Evolutionary conservation across 1,284 basidiomycete species (phyloP), one percentile per base, ranked within the genome.

Genomic region (Fereydounia khargensis): DNA sequence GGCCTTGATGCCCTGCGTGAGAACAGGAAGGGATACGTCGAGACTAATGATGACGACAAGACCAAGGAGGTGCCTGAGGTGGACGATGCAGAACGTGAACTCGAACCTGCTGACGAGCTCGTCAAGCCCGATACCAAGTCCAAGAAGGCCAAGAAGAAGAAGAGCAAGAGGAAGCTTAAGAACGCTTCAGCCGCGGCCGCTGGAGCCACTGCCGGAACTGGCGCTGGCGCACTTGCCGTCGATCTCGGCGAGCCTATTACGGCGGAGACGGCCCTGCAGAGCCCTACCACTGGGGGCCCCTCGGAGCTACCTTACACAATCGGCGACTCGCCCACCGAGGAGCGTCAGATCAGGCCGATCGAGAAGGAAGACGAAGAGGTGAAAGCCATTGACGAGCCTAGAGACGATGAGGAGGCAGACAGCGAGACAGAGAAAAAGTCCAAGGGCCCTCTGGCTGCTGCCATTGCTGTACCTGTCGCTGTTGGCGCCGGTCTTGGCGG

Each of bases 1-100:
- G 59, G 59, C 35, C 47, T 57, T 18, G 59, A 62, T 32, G 49
- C 54, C 5, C 47, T 62, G 17, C 49, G 47, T 25, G 59, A 62
- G 21, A 43, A 38, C 19, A 62, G 54, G 39, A 48, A 50, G 17
- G 54, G 59, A 11, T n/a, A n/a, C n/a, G n/a, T n/a, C n/a, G n/a
- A n/a, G n/a, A n/a, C n/a, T n/a, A n/a, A n/a, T n/a, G n/a, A n/a
- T n/a, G n/a, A n/a, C n/a, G n/a, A n/a, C n/a, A n/a, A n/a, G n/a
- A n/a, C n/a, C n/a, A n/a, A n/a, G n/a, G n/a, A n/a, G n/a, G n/a
- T n/a, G n/a, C n/a, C n/a, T n/a, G n/a, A n/a, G n/a, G n/a, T n/a
- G n/a, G n/a, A n/a, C n/a, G n/a, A n/a, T n/a, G n/a, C n/a, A n/a
- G n/a, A n/a, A n/a, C n/a, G n/a, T n/a, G n/a, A n/a, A n/a, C n/a